Conservation (phyloP, 805 yeast species). For the Nakazawaea wickerhamii region DNA sequence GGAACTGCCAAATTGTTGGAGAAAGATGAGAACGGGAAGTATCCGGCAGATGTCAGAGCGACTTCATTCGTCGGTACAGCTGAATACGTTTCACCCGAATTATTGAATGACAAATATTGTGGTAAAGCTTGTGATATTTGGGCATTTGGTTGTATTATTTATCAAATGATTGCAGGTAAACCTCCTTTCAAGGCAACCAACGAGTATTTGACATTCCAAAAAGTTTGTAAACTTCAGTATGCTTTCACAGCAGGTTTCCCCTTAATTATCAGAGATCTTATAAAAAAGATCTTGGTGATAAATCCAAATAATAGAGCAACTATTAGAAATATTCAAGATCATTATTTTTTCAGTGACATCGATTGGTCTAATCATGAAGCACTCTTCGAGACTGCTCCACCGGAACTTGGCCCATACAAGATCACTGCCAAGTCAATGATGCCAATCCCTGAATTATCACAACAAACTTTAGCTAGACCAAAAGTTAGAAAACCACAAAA, state of each 20-base stretch:
- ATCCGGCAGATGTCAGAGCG: slow-evolving; percentile 64
- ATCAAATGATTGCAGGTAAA: slow-evolving; percentile 60
- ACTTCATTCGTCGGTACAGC: slow-evolving; percentile 93
- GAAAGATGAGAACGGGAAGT: slow-evolving; percentile 42
- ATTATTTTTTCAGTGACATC: slow-evolving; percentile 53
- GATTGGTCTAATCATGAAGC: slow-evolving; percentile 48
- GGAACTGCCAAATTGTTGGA: slow-evolving; percentile 78
- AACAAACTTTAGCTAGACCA: slow-evolving; percentile 12
- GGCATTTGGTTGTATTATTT: slow-evolving; percentile 57
- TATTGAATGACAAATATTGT: slow-evolving; percentile 64
- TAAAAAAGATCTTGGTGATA: slow-evolving; percentile 59
- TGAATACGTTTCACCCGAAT: slow-evolving; percentile 88
- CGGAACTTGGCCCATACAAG: slow-evolving; percentile 66
- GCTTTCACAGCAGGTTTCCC: slow-evolving; percentile 88
- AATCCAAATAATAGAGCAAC: slow-evolving; percentile 61
- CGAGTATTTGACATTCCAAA: slow-evolving; percentile 77
- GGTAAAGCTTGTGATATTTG: slow-evolving; percentile 58
- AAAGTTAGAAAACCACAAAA: background rate
- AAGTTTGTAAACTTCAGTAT: slow-evolving; percentile 71
- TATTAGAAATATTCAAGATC: slow-evolving; percentile 51
- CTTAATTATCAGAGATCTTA: slow-evolving; percentile 61
- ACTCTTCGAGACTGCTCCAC: slow-evolving; percentile 57
- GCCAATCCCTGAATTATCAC: slow-evolving; percentile 52
- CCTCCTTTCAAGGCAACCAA: slow-evolving; percentile 83
- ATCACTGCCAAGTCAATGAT: slow-evolving; percentile 75